phyloP scores from a whole-genome alignment of 305 asterid genomes.

The Solanum hybrid region DNA sequence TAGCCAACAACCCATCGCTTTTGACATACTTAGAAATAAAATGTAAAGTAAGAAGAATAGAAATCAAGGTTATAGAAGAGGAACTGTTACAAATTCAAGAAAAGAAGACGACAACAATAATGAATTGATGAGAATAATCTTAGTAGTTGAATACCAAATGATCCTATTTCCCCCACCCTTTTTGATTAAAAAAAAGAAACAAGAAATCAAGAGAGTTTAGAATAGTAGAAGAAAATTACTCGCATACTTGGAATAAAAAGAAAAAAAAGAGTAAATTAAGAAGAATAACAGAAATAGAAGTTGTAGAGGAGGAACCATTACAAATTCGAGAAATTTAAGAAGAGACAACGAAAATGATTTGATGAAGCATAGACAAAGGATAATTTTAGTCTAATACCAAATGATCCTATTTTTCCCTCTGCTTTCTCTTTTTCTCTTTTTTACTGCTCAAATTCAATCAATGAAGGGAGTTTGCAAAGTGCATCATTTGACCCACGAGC shows the following conservation, averaged over 20 bases:
- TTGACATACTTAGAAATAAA: neutral
- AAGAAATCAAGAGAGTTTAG: neutral
- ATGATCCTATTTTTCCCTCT: neutral
- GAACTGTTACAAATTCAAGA: neutral
- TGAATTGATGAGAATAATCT: neutral
- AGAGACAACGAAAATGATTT: neutral
- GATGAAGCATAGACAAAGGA: neutral
- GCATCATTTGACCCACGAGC: neutral
- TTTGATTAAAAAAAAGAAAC: neutral
- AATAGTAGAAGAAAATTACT: neutral
- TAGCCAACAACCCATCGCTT: neutral
- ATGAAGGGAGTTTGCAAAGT: neutral
- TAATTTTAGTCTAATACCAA: neutral
- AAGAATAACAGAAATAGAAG: neutral
- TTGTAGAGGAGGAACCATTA: neutral
- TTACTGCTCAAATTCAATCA: neutral
- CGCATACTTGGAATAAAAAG: neutral
- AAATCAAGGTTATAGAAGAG: neutral
- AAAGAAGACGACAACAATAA: neutral
- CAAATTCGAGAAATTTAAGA: too few species aligned
- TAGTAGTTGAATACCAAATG: neutral
- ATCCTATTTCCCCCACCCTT: neutral
- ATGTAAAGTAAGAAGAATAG: neutral
- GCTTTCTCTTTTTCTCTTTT: neutral
- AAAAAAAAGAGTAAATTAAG: neutral